Evolutionary conservation across 805 yeast species (phyloP).

Genomic region (Alloascoidea africana): DNA sequence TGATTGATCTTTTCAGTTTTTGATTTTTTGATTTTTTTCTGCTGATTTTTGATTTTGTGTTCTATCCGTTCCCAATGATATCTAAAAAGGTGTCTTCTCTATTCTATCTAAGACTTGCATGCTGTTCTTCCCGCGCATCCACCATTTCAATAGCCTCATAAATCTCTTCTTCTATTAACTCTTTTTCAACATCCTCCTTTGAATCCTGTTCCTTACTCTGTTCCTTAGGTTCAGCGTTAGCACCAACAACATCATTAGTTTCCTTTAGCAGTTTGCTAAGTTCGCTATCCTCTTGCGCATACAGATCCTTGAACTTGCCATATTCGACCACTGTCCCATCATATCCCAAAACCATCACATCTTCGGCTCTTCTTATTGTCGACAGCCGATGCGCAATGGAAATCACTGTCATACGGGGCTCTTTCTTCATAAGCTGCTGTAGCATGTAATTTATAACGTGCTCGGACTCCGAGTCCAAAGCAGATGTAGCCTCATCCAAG

Average conservation of each 20-base stretch:
- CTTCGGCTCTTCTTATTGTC: conserved; percentile 71
- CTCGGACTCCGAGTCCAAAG: conserved; percentile 80
- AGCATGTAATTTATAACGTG: conserved; percentile 70
- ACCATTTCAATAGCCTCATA: no score
- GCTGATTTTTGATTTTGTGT: no score
- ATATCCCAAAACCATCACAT: conserved; percentile 63
- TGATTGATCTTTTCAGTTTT: no score
- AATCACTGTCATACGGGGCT: conserved; percentile 54
- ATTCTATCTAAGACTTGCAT: no score
- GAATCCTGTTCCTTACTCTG: conserved; percentile 3
- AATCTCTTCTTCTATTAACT: conserved; percentile 3
- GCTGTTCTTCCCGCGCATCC: no score
- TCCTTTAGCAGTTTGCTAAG: conserved; percentile 27
- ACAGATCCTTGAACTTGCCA: conserved; percentile 41
- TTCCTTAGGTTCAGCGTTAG: conserved; percentile 7
- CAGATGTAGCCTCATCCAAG: conserved; percentile 91
- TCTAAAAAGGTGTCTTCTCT: no score
- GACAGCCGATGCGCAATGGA: conserved; percentile 87
- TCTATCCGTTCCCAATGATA: no score
- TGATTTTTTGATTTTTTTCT: no score
- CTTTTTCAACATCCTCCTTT: conserved; percentile 6
- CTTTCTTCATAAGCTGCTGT: conserved; percentile 28
- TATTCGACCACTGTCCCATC: conserved; percentile 66
- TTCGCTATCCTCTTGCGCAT: conserved; percentile 27
- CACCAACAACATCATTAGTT: conserved; percentile 6